These are phyloP conservation scores for Pythium brachiatum DNA, from an alignment of 352 stramenopile species.

Conservation along the genomic window DNA sequence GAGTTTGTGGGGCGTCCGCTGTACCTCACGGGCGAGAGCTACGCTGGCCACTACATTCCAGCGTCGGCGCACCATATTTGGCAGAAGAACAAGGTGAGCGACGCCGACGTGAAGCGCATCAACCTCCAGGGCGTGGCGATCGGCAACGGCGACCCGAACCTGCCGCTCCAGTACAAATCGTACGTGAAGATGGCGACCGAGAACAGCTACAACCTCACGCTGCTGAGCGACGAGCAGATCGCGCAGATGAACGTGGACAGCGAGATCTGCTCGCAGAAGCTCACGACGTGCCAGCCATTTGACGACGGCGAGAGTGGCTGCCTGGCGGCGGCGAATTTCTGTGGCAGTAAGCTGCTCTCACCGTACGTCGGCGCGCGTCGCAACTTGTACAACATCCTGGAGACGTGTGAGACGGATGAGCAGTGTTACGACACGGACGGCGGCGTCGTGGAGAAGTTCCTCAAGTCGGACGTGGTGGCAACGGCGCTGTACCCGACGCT, in stretches of 20 bases:
- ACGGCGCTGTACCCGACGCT: not conserved
- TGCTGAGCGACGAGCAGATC: slow-evolving; percentile 18
- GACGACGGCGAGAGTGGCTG: slow-evolving; percentile 13
- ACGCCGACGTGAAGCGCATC: slow-evolving; percentile 17
- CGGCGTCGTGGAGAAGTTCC: slow-evolving; percentile 14
- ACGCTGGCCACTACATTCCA: slow-evolving; percentile 36
- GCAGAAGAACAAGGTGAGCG: slow-evolving; percentile 16
- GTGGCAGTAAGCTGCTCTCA: slow-evolving; percentile 21
- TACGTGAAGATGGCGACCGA: slow-evolving; percentile 27
- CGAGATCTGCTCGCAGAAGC: slow-evolving; percentile 23
- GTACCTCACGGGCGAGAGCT: slow-evolving; percentile 38
- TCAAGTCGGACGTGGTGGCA: not conserved
- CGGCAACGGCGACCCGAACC: slow-evolving; percentile 32
- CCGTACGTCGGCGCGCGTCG: slow-evolving; percentile 14
- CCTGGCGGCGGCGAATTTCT: slow-evolving; percentile 18
- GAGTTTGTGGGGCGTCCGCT: slow-evolving; percentile 29
- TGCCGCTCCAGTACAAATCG: slow-evolving; percentile 27
- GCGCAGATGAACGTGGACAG: slow-evolving; percentile 20
- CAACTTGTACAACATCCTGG: slow-evolving; percentile 36
- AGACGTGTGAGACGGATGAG: slow-evolving; percentile 19
- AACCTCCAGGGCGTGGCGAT: slow-evolving; percentile 34
- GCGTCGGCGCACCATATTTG: slow-evolving; percentile 27
- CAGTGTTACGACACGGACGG: slow-evolving; percentile 17
- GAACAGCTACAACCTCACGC: slow-evolving; percentile 32
- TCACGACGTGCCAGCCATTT: slow-evolving; percentile 19